Evolutionary conservation across 169 alveolate genomes (phyloP).

Genomic region (Eimeria mitis): DNA sequence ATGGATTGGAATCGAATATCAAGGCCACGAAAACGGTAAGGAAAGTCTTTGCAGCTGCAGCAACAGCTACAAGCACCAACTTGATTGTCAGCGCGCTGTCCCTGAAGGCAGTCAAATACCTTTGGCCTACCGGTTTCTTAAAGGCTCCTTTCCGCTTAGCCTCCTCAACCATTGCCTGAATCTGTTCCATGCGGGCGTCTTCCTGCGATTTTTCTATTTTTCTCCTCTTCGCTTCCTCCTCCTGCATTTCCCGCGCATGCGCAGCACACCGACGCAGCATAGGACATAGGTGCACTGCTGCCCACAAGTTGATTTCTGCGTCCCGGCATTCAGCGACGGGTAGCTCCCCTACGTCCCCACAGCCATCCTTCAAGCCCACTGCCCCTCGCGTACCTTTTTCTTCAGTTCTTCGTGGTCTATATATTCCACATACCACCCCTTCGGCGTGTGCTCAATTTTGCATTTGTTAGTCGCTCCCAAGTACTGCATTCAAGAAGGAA

Average conservation of each 20-base stretch:
- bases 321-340: neutral
- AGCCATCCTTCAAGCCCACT: neutral
- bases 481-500: constrained; percentile 84
- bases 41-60: neutral
- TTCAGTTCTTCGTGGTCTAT: constrained; percentile 91
- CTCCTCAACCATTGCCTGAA: constrained; percentile 78
- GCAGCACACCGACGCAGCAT: neutral
- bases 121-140: constrained; percentile 45
- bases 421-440: constrained; percentile 96
- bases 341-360: neutral
- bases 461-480: constrained; percentile 95
- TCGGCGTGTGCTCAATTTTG: constrained; percentile 94
- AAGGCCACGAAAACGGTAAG: neutral
- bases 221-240: constrained; percentile 58
- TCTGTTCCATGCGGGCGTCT: constrained; percentile 72
- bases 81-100: neutral
- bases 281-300: neutral
- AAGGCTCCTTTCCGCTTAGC: constrained; percentile 62
- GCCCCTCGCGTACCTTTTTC: constrained; percentile 80
- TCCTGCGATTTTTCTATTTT: constrained; percentile 76
- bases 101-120: neutral
- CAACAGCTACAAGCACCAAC: neutral
- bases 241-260: constrained; percentile 26
- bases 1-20: neutral
- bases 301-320: neutral